A percentile compares a stretch with the other conserved stretches of the same genome.
These are phyloP conservation scores for Hanseniaspora mollemarum DNA, from an alignment of 805 yeast genomes.

Conservation along the genomic window DNA sequence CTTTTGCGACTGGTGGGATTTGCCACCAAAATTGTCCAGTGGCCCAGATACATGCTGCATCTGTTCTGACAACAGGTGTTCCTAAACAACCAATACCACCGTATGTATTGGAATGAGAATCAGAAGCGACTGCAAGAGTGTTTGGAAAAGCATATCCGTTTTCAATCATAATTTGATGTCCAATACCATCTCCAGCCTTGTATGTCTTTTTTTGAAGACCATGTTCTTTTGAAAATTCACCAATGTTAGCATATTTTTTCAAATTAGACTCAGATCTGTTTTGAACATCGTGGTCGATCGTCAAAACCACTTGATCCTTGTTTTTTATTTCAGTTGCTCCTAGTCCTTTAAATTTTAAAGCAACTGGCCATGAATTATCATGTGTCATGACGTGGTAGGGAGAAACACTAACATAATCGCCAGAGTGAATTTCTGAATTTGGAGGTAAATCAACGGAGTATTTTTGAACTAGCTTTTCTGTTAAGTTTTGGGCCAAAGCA, in stretches of 20 bases:
- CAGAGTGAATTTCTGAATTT: constrained; percentile 69
- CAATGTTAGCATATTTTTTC: constrained; percentile 77
- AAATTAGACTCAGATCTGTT: constrained; percentile 81
- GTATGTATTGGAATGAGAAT: constrained; percentile 93
- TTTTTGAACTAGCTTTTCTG: constrained; percentile 90
- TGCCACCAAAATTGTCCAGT: constrained; percentile 99
- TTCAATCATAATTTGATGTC: constrained; percentile 98
- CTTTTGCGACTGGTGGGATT: constrained; percentile 96
- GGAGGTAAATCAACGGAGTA: constrained; percentile 76
- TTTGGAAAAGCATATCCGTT: constrained; percentile 97
- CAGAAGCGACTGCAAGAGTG: constrained; percentile 89
- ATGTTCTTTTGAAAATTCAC: constrained; percentile 76
- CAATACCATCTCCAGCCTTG: constrained; percentile 98
- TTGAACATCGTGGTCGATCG: constrained; percentile 96
- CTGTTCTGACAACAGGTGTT: constrained; percentile 96
- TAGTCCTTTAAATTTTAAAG: constrained; percentile 85
- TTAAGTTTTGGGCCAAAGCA: constrained; percentile 52
- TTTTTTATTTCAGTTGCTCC: constrained; percentile 80
- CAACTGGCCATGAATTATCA: constrained; percentile 99
- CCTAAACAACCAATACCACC: constrained; percentile 96
- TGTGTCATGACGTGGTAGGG: constrained; percentile 99
- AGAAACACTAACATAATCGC: constrained; percentile 87
- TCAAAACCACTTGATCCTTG: constrained; percentile 85
- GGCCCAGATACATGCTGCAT: constrained; percentile 99
- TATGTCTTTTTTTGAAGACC: constrained; percentile 73